phyloP scores from a whole-genome alignment of 768 basidiomycete genomes.

The Termitomyces sp. region DNA sequence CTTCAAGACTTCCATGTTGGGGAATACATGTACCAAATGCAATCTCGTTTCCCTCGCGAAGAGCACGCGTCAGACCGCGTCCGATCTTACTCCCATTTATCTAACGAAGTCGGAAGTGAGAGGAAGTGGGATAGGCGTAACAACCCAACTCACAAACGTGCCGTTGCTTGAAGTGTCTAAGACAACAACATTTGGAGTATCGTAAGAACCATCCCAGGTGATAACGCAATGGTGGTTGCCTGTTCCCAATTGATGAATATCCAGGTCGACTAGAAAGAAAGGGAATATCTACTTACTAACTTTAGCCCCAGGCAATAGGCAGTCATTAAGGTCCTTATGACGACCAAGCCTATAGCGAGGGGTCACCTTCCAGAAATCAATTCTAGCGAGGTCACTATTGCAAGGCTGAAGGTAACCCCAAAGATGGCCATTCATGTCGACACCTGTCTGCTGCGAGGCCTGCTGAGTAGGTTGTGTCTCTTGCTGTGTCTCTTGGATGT shows the following conservation, averaged over 20 bases:
- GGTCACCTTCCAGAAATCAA: conserved; percentile 59
- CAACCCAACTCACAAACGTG: conserved; percentile 54
- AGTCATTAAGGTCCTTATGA: conserved; percentile 39
- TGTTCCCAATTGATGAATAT: conserved; percentile 17
- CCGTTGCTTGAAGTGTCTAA: conserved; percentile 68
- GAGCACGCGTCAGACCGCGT: conserved; percentile 46
- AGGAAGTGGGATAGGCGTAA: background rate
- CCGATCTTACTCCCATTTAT: conserved; percentile 68
- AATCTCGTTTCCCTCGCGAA: conserved; percentile 83
- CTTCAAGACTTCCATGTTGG: conserved; percentile 51
- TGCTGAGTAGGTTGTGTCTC: conserved; percentile 46
- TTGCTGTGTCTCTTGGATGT: conserved; percentile 29
- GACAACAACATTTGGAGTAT: conserved; percentile 42
- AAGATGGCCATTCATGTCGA: conserved; percentile 38
- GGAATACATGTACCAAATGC: conserved; percentile 67
- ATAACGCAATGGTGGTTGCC: conserved; percentile 59
- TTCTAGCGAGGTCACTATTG: conserved; percentile 42
- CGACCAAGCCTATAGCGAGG: conserved; percentile 55
- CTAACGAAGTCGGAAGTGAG: conserved; percentile 29
- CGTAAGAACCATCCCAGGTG: conserved; percentile 53
- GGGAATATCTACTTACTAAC: conserved; percentile 54
- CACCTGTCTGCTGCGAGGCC: conserved; percentile 34
- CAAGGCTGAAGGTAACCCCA: conserved; percentile 77
- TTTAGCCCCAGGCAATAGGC: conserved; percentile 66
- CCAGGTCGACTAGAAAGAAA: conserved; percentile 1